Evolutionary conservation across 1,284 basidiomycete species (phyloP), one percentile per base, ranked within the genome.

Genomic region (Dichomitus squalens): DNA sequence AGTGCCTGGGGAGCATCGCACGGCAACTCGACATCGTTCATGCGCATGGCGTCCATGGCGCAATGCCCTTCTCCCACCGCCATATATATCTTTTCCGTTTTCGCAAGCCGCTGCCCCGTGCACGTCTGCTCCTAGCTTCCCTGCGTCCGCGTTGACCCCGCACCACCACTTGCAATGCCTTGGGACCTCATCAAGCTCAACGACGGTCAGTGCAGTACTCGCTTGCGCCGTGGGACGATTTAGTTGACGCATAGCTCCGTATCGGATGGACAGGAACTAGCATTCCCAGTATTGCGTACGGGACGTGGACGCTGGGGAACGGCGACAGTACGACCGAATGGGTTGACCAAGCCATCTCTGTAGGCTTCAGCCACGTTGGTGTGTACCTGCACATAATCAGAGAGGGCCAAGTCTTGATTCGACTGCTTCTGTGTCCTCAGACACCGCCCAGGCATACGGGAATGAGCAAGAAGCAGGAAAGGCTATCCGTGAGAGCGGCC

Each of bases 271-370:
- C 55, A 85, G 82, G 73, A 39, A 66, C 66, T 25, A 65, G 61
- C 43, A 81, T 86, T 25, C 84, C 84, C 23, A 72, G 74, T 36
- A 79, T 86, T 54, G 85, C 81, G 3, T 86, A 78, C 66, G 84
- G 84, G 18, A 79, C 81, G 7, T 83, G 83, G 56, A 78, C 74
- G 43, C 68, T 76, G 7, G 77, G 79, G 57, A 79, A 77, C 49
- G 74, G 74, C 20, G 73, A 76, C 49, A 63, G 68, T 65, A 53
- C 71, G 0, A 67, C 61, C 3, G 64, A 67, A 49, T 61, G 66
- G 34, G 70, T 72, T 50, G 71, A 71, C 58, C 66, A 71, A 53
- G 71, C 71, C 8, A 63, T 72, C 55, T 67, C 66, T 3, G 63
- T 68, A 8, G 71, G 71, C 6, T 72, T 72, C 64, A 59, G 64